Base-by-base conservation (phyloP, 1,284 basidiomycete species). In the Baeospora myosura region DNA sequence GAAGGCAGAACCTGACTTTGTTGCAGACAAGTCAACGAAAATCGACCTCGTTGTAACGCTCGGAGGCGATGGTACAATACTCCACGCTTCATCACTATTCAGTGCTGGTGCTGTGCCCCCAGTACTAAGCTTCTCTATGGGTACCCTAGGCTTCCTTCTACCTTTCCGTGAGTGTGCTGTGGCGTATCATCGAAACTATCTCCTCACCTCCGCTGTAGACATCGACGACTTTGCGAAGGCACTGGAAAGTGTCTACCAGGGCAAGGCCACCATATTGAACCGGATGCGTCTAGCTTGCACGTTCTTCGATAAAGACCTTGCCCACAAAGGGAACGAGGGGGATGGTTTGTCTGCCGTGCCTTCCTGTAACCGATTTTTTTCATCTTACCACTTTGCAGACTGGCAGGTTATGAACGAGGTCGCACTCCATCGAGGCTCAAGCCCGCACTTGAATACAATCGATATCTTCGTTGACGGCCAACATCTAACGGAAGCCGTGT, bases 371-470 rank as follows among this genome's bases (percentile, higher is more conserved):
- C 11, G n/a, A 31, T 29, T 11, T 30, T 28, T 14, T 25, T 18
- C 41, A 21, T 36, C 14, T n/a, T 14, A 17, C 18, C 20, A 14
- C 23, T n/a, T 36, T 8, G 34, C 45, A 80, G 92, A 88, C 49
- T 90, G 89, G 79, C 93, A 97, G 62, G 91, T 96, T 25, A 95
- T 98, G 91, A 98, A 98, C 57, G 95, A 98, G 63, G 81, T 98
- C 42, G 82, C 91, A 7, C 69, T 98, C 17, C 95, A 98, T 61
- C 79, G 94, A 17, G 94, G 94, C 3, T 77, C 88, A 20, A 88
- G 87, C 51, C 88, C 93, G 1, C 94, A 97, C 55, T 72, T 98
- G 40, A 93, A 92, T 47, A 91, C 89, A 4, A 92, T 98, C 44
- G 92, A 98, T 57, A 88, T 92, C 6, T 96, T 77, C 60, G 92